A percentile compares a stretch with the other conserved stretches of the same genome.
phyloP scores from a whole-genome alignment of 768 basidiomycete genomes.

The Pulveroboletus sp. region DNA sequence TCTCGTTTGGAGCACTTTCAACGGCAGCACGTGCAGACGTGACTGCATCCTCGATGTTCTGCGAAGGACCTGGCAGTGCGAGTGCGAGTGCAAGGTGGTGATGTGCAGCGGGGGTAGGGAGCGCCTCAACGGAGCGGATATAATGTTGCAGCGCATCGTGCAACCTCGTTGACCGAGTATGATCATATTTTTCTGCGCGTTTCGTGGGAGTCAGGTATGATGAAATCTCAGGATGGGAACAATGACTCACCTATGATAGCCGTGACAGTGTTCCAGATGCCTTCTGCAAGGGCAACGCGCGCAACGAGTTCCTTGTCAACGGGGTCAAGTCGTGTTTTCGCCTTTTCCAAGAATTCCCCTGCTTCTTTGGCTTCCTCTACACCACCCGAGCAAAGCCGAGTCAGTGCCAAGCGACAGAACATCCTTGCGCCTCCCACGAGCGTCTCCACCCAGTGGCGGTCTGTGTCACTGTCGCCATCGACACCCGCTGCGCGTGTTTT shows the following conservation, averaged over 20 bases:
- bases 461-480: slow-evolving; percentile 55
- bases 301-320: slow-evolving; percentile 55
- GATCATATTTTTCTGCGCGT: slow-evolving; percentile 60
- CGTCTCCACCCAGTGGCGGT: slow-evolving; percentile 72
- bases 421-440: slow-evolving; percentile 76
- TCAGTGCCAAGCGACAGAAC: slow-evolving; percentile 55
- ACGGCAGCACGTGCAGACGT: slow-evolving; percentile 68
- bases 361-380: slow-evolving; percentile 65
- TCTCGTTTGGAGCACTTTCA: slow-evolving; percentile 57
- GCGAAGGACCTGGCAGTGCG: slow-evolving; percentile 58
- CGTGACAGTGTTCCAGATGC: slow-evolving; percentile 68
- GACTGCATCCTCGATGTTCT: slow-evolving; percentile 68
- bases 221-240: neutral
- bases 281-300: slow-evolving; percentile 64
- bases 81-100: slow-evolving; percentile 83
- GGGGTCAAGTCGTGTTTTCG: slow-evolving; percentile 49
- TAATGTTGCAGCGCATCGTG: slow-evolving; percentile 53
- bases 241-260: slow-evolving; percentile 58
- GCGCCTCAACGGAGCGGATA: slow-evolving; percentile 42
- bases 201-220: neutral
- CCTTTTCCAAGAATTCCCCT: slow-evolving; percentile 55
- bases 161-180: slow-evolving; percentile 58
- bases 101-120: slow-evolving; percentile 55
- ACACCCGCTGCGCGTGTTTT: slow-evolving; percentile 66
- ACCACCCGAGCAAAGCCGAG: slow-evolving; percentile 36